Percentiles rank a stretch among this genome's conserved stretches.
Conservation (phyloP, 176 grass and related monocot species). For the Thinopyrum elongatum region DNA sequence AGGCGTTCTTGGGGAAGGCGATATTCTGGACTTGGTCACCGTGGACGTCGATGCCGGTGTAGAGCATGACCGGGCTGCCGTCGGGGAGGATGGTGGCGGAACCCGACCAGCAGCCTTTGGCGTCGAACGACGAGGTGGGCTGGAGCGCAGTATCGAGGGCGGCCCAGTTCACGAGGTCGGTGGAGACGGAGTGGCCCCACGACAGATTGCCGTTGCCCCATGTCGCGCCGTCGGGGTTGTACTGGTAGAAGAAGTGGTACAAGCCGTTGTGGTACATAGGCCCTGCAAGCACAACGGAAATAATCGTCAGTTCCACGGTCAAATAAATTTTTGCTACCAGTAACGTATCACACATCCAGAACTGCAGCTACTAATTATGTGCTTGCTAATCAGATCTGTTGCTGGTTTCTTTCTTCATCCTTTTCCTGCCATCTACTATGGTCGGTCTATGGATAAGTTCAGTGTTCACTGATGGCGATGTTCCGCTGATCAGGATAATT, state of each 20-base stretch:
- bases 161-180: slow-evolving; percentile 77
- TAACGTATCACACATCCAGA: too few relatives aligned
- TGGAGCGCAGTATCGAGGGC: slow-evolving; percentile 37
- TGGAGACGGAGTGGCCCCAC: slow-evolving; percentile 81
- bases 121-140: slow-evolving; percentile 76
- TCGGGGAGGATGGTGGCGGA: slow-evolving; percentile 56
- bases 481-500: too few relatives aligned
- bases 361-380: too few relatives aligned
- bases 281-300: slow-evolving; percentile 24
- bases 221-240: too few relatives aligned
- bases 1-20: slow-evolving; percentile 49
- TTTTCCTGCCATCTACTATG: too few relatives aligned
- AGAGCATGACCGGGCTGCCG: slow-evolving; percentile 52
- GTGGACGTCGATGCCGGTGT: slow-evolving; percentile 50
- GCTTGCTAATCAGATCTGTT: too few relatives aligned
- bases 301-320: too few relatives aligned
- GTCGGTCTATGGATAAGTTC: too few relatives aligned
- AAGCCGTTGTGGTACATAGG: slow-evolving; percentile 80
- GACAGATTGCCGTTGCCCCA: slow-evolving; percentile 73
- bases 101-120: slow-evolving; percentile 68
- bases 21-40: slow-evolving; percentile 58
- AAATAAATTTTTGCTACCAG: too few relatives aligned
- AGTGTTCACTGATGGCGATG: too few relatives aligned
- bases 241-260: slow-evolving; percentile 89
- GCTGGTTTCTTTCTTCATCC: too few relatives aligned